A percentile compares a stretch with the other conserved stretches of the same genome.
Evolutionary conservation across 2,329 filamentous ascomycete species (phyloP).

Genomic region (Penicillium sp.): DNA sequence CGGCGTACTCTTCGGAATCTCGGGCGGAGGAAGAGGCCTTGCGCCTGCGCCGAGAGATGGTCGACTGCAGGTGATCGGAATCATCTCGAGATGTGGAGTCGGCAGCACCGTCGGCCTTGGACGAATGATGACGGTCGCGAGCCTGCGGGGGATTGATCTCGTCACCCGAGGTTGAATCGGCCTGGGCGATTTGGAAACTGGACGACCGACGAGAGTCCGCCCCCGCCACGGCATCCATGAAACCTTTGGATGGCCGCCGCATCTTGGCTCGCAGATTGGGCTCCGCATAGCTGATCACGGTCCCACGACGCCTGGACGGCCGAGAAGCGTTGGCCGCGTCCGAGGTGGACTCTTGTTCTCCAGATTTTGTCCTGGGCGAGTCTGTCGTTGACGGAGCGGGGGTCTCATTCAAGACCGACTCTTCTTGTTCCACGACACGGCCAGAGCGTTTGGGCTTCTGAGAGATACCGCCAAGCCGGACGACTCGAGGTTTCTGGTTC

Average conservation of each 20-base stretch:
- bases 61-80: conserved; percentile 16
- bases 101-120: background rate
- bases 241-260: conserved; percentile 69
- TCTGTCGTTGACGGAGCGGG: conserved; percentile 1
- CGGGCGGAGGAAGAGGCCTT: conserved; percentile 22
- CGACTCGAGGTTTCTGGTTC: conserved; percentile 9
- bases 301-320: conserved; percentile 60
- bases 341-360: background rate
- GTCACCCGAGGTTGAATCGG: conserved; percentile 31
- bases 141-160: conserved; percentile 7
- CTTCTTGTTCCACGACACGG: conserved; percentile 7
- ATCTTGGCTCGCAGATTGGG: conserved; percentile 78
- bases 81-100: conserved; percentile 4
- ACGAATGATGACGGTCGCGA: background rate
- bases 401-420: background rate
- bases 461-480: conserved; percentile 1
- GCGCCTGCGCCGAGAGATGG: conserved; percentile 29
- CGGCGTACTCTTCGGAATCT: conserved; percentile 2
- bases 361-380: conserved; percentile 9
- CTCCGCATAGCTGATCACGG: conserved; percentile 72
- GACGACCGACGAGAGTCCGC: conserved; percentile 41
- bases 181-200: conserved; percentile 41
- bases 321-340: conserved; percentile 49
- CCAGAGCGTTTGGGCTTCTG: conserved; percentile 12
- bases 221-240: conserved; percentile 67